Base-by-base conservation (phyloP, 78 protist species). In the Trichosphaerium sp. region DNA sequence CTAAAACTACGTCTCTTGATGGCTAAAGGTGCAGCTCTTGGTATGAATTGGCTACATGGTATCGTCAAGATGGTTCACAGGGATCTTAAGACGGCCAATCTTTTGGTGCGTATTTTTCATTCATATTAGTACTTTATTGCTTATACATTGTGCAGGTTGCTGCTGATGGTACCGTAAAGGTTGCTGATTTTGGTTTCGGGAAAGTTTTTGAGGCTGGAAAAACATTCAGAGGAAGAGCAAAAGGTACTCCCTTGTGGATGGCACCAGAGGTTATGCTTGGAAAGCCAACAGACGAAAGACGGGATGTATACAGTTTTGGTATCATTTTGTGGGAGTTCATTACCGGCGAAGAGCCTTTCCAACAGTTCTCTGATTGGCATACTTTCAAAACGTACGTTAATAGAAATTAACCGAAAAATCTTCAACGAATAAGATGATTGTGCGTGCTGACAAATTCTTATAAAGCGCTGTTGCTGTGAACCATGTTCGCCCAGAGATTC, bases 31-130 rank as follows among this genome's bases (percentile, higher is more conserved):
- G 84, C 84, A 15, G 86, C 80, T 12, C 59, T 74, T 23, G 86
- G 86, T 25, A 80, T 80, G 86, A 80, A 80, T 57, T 80, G 86
- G 86, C 76, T 80, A 18, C 86, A 80, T 41, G 76, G 86, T 23
- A 58, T 65, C 43, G 65, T 74, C 15, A 55, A 73, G 44, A 71
- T 80, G 26, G 70, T 80, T 34, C 86, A 80, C 59, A 56, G 76
- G 26, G 85, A 72, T 52, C 41, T 79, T n/a, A 72, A 79, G 38
- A 62, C 78, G n/a, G 66, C 74, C 37, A 63, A 67, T 26, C 65
- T 72, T 75, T 73, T 67, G 28, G 76, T 78, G n/a, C n/a, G n/a
- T n/a, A n/a, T n/a, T n/a, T n/a, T n/a, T n/a, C n/a, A n/a, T n/a
- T n/a, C n/a, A n/a, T n/a, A n/a, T n/a, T n/a, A n/a, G n/a, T n/a